phyloP scores from a whole-genome alignment of 495 filamentous ascomycete genomes.

The Corynascus novoguineensis region DNA sequence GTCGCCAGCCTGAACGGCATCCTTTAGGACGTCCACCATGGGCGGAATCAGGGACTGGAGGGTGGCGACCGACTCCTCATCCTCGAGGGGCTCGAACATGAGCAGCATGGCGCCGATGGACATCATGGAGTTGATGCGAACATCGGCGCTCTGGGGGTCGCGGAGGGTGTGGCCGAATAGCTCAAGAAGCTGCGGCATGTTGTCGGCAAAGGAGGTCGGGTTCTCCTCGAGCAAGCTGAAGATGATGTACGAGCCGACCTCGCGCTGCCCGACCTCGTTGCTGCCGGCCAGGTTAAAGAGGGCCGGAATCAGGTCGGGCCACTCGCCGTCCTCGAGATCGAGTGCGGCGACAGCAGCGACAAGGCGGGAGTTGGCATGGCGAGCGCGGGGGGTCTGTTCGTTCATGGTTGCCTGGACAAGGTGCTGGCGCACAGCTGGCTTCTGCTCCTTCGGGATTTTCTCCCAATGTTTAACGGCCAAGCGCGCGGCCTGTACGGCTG shows the following conservation, averaged over 20 bases:
- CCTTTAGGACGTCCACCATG: constrained; percentile 88
- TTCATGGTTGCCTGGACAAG: constrained; percentile 75
- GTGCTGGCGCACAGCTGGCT: constrained; percentile 70
- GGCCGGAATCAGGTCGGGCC: constrained; percentile 71
- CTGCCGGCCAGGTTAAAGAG: constrained; percentile 68
- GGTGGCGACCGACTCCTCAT: constrained; percentile 60
- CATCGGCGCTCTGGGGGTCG: constrained; percentile 84
- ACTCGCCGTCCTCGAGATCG: constrained; percentile 82
- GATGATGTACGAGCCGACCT: constrained; percentile 87
- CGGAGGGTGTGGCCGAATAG: constrained; percentile 83
- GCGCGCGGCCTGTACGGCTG: constrained; percentile 78
- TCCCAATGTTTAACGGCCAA: constrained; percentile 86
- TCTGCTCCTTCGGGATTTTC: constrained; percentile 51
- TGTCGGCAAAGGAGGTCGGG: constrained; percentile 69
- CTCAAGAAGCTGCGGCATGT: constrained; percentile 68
- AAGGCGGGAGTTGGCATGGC: constrained; percentile 82
- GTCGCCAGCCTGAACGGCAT: constrained; percentile 66
- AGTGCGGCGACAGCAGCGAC: constrained; percentile 80
- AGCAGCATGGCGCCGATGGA: constrained; percentile 86
- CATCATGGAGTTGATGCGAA: constrained; percentile 90
- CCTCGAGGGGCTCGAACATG: constrained; percentile 79
- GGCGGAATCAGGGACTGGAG: constrained; percentile 75
- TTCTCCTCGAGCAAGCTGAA: constrained; percentile 84
- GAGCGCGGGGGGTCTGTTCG: constrained; percentile 65
- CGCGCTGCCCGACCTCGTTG: constrained; percentile 68